Evolutionary conservation across 495 filamentous ascomycete genomes (phyloP).

Genomic region (Xylaria castorea): DNA sequence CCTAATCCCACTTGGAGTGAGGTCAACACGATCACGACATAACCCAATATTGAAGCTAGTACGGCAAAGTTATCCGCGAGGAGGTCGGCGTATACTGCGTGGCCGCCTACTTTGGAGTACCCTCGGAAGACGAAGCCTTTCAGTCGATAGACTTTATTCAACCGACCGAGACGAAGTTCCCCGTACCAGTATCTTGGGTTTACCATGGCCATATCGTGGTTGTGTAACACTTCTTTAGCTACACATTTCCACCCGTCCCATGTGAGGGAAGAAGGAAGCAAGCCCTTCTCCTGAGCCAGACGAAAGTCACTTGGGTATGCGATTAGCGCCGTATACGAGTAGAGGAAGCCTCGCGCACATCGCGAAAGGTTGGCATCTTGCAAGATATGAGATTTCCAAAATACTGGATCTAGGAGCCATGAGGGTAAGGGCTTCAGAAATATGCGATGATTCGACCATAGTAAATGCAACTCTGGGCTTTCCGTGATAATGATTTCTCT

Average conservation of each 20-base stretch:
- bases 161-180: conserved; percentile 52
- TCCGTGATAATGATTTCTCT: conserved; percentile 54
- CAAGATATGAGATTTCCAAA: conserved; percentile 46
- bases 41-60: conserved; percentile 53
- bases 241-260: conserved; percentile 43
- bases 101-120: conserved; percentile 36
- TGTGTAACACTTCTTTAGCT: conserved; percentile 32
- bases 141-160: conserved; percentile 46
- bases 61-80: conserved; percentile 56
- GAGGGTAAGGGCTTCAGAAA: conserved; percentile 56
- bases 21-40: conserved; percentile 60
- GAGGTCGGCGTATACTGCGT: conserved; percentile 41
- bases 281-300: conserved; percentile 44
- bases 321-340: conserved; percentile 53
- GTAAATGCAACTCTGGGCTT: conserved; percentile 49
- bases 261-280: conserved; percentile 45
- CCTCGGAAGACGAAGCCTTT: conserved; percentile 39
- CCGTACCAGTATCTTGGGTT: conserved; percentile 54
- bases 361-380: conserved; percentile 29
- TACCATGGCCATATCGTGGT: conserved; percentile 37
- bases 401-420: conserved; percentile 47
- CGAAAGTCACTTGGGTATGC: conserved; percentile 53
- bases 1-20: conserved; percentile 67
- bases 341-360: conserved; percentile 52
- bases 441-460: conserved; percentile 49